Conservation (phyloP, 306 rosid species). For the Adenanthera pavonina region DNA sequence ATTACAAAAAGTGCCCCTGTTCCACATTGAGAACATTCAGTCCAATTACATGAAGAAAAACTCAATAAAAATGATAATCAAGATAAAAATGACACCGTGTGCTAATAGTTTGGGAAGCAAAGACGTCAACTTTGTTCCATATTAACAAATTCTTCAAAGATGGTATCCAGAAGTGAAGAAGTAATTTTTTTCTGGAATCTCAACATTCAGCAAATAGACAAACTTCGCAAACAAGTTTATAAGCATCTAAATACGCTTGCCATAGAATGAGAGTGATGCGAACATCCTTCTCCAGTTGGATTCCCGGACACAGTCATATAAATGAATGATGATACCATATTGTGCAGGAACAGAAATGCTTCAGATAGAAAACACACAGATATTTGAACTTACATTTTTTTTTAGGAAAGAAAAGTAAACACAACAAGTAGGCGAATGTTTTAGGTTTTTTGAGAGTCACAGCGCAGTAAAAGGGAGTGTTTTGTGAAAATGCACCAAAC, state of each 20-base stretch:
- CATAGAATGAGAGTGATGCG: background rate
- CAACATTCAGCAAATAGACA: background rate
- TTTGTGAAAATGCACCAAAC: constrained; percentile 3
- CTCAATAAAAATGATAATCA: background rate
- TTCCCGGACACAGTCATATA: background rate
- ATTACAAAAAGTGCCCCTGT: constrained; percentile 92
- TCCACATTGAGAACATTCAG: constrained; percentile 40
- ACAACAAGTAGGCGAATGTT: background rate
- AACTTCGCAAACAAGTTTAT: background rate
- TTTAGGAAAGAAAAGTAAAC: too few relatives aligned
- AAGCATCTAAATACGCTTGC: background rate
- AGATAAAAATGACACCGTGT: too few relatives aligned
- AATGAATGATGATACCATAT: background rate
- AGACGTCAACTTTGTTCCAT: background rate
- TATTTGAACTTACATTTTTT: background rate
- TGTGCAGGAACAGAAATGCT: background rate
- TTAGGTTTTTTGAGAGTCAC: background rate
- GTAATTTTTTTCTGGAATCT: background rate
- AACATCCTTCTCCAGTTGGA: constrained; percentile 4
- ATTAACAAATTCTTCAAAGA: background rate
- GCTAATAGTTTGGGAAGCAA: constrained; percentile 12
- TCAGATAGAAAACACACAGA: background rate
- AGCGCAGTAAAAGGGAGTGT: background rate
- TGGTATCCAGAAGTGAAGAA: background rate
- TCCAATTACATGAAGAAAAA: constrained; percentile 38